Evolutionary conservation across 306 rosid genomes (phyloP), one percentile per base, ranked within the genome.

Genomic region (Quercus wislizeni): DNA sequence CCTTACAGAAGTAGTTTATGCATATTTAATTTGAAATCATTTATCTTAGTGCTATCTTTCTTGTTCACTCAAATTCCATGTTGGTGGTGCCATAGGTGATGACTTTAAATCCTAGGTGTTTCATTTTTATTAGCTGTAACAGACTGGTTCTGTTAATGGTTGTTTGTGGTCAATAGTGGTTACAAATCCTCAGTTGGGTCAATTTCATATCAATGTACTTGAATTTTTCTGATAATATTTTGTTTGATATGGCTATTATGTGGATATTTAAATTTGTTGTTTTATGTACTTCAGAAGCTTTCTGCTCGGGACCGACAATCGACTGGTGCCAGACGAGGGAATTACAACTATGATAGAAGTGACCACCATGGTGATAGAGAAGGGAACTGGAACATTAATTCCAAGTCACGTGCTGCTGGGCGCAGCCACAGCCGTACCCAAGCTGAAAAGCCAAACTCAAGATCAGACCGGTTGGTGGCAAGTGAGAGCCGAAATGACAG

Each of bases 311-410:
- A 93, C 35, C 90, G 99, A 3, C 95, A 94, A 76, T 81, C 94
- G 46, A 65, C 95, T 59, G 87, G 75, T 86, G 76, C 88, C 46
- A 91, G 99, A 81, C 81, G 96, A 80, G 97, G 98, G 55, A 88
- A 84, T 86, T 90, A 88, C 84, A 85, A 68, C 83, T 84, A 86
- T 79, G 99, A 93, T 33, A 91, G 97, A 85, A 86, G 80, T 20
- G 97, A 96, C 64, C 91, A 88, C 81, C 96, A 95, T 21, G 78
- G 96, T 51, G 96, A 93, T 14, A 90, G 96, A 88, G 99, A 96
- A 80, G 97, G 93, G 73, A 91, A 83, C 68, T 96, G 98, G 99
- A 93, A 91, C 83, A 75, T 76, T 46, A 89, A 79, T 83, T 77
- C 97, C 33, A 96, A 91, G 87, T 71, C 88, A 19, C 96, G 97